Base-by-base conservation (phyloP, 371 early-diverging fungal species). In the Racocetra persica region DNA sequence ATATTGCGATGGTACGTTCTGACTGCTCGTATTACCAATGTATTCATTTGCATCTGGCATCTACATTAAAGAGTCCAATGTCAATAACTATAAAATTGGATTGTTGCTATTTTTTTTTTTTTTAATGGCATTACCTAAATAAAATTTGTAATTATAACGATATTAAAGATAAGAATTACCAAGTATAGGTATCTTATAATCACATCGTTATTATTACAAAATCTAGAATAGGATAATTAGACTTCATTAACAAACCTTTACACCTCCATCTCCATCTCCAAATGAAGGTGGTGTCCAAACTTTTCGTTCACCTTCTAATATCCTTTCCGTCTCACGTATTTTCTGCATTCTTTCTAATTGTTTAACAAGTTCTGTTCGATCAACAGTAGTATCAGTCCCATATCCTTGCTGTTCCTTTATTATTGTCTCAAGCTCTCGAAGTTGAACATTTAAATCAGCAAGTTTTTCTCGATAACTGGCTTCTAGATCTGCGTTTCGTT, bases 401-500 rank as follows among this genome's bases (percentile, higher is more conserved):
- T 83, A 84, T 22, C 83, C 84, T 51, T 90, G 88, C 45, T 93
- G 84, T 54, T 94, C 90, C 69, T 92, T 91, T 32, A 77, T 36
- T 22, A 36, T 51, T 14, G 16, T 45, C 51, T 77, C 77, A 51
- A 77, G 45, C 32, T 77, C 66, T 20, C 77, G 63, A 18, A 95
- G 81, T 81, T 95, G 92, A 49, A 90, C 86, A 77, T 94, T 94
- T 85, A 94, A 90, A 10, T 88, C 86, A 16, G 90, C 88, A 45
- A 94, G 83, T 78, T 93, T 94, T 55, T 86, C 87, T 59, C 92
- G 87, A 52, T 92, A 92, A 66, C 93, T 91, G 41, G 88, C 86
- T 38, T 93, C 91, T 0, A 92, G 82, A 76, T 94, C 93, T 77
- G 88, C 89, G 69, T 94, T 83, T 77, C 93, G 92, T 24, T 86